phyloP scores from a whole-genome alignment of 441 rosid genomes.

The Codiaeum variegatum region DNA sequence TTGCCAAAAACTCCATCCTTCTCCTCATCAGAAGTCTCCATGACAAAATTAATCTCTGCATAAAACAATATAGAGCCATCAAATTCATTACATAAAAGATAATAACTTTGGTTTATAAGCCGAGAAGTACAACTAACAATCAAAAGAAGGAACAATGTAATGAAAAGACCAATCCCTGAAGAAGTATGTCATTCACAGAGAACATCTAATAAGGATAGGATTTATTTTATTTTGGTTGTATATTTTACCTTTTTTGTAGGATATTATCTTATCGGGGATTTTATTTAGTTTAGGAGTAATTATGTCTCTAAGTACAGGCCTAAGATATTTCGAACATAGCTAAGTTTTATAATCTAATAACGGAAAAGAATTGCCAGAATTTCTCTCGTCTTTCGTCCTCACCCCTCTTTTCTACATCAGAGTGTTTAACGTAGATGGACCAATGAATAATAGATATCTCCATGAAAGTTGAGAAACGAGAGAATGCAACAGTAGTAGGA shows the following conservation, averaged over 20 bases:
- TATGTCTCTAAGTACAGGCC: background rate
- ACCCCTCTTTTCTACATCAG: background rate
- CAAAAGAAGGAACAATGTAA: background rate
- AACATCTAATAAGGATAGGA: background rate
- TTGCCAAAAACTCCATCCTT: constrained; percentile 41
- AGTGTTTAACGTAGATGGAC: background rate
- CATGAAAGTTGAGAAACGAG: background rate
- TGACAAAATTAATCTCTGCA: constrained; percentile 33
- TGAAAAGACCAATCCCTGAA: background rate
- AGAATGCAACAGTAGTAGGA: background rate
- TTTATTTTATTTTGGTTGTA: background rate
- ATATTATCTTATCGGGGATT: background rate
- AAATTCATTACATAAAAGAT: background rate
- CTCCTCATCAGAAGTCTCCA: constrained; percentile 64
- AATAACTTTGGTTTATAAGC: background rate
- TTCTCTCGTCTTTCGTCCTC: background rate
- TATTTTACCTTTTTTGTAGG: background rate
- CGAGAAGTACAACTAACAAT: background rate
- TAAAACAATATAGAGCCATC: background rate
- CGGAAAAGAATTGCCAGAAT: background rate
- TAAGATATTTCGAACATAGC: background rate
- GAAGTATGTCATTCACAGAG: background rate
- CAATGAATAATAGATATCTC: background rate
- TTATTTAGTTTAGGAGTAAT: background rate
- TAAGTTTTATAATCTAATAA: background rate